A percentile compares a stretch with the other conserved stretches of the same genome.
Conservation (phyloP, 2,329 filamentous ascomycete species). For the Talaromyces sp. region DNA sequence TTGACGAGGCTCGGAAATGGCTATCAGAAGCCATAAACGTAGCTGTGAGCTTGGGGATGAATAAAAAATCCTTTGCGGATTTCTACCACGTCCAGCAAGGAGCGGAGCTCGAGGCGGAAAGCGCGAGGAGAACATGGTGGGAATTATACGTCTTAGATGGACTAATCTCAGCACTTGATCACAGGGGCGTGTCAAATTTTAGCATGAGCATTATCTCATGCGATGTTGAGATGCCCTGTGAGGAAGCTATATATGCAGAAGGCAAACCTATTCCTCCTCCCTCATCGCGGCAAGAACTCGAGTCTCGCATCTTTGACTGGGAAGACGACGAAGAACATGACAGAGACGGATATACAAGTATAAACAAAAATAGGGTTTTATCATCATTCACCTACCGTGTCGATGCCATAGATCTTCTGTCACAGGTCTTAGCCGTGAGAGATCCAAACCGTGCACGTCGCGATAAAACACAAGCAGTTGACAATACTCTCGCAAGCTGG, state of each 20-base stretch:
- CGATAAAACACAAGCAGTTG: constrained; percentile 45
- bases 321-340: not conserved
- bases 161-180: constrained; percentile 60
- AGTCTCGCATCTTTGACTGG: not conserved
- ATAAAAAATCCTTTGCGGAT: constrained; percentile 4
- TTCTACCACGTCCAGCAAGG: constrained; percentile 2
- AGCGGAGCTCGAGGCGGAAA: constrained; percentile 46
- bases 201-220: constrained; percentile 62
- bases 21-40: constrained; percentile 35
- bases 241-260: constrained; percentile 53
- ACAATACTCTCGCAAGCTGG: constrained; percentile 59
- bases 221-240: constrained; percentile 67
- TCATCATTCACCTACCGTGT: constrained; percentile 77
- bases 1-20: constrained; percentile 2
- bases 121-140: constrained; percentile 82
- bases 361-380: not conserved
- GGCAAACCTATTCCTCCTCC: constrained; percentile 28
- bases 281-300: constrained; percentile 2
- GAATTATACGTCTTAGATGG: constrained; percentile 69
- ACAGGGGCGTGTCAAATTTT: constrained; percentile 36
- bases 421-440: constrained; percentile 54
- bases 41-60: constrained; percentile 6
- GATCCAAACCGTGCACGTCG: constrained; percentile 7
- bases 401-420: constrained; percentile 67
- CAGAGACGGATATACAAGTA: not conserved